Base-by-base conservation (phyloP, 2,329 filamentous ascomycete genomes). In the Dactylellina haptotyla region DNA sequence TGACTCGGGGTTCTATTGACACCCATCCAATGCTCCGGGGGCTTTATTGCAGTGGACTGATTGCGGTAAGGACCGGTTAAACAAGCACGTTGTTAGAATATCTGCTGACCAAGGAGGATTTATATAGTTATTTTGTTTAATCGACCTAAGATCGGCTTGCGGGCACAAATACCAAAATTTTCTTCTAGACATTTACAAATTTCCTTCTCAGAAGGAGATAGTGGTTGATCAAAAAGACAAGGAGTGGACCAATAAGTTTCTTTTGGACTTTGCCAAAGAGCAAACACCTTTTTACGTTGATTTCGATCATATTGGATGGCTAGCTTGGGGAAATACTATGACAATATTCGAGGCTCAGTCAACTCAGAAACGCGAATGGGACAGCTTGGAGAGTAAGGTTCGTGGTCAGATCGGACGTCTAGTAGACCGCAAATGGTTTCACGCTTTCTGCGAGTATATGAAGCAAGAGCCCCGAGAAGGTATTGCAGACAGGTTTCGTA, bases 401-500 rank as follows among this genome's bases (percentile, higher is more conserved):
- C 89, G 94, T 41, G 85, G 86, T 62, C 90, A 91, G 78, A 95
- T 99, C 78, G 95, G 93, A 51, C 85, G 86, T 63, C 84, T 93
- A 43, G 84, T 99, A 75, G 92, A 91, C 71, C 88, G 88, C 53
- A 87, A 92, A 26, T 99, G 95, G 96, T 89, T 97, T 77, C 87
- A 87, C 45, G 90, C 89, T 56, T 94, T 90, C 81, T 99, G 99
- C 79, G 90, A 89, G 23, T 98, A 94, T 79, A 86, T 98, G 83
- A 98, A 97, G 82, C 95, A 98, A 81, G 94, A 98, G 80, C 94
- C 95, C 1, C 88, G 94, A 46, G 94, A 98, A 79, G 82, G 87
- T 0, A 86, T 86, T 3, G 86, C 90, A 0, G 94, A 99, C 80
- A 87, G 94, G 59, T 98, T 99, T 83, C 87, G 93, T 62, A 93